Percentiles rank a stretch among this genome's conserved stretches.
phyloP scores from a whole-genome alignment of 1,284 basidiomycete genomes.

The Ustanciosporium gigantosporum region DNA sequence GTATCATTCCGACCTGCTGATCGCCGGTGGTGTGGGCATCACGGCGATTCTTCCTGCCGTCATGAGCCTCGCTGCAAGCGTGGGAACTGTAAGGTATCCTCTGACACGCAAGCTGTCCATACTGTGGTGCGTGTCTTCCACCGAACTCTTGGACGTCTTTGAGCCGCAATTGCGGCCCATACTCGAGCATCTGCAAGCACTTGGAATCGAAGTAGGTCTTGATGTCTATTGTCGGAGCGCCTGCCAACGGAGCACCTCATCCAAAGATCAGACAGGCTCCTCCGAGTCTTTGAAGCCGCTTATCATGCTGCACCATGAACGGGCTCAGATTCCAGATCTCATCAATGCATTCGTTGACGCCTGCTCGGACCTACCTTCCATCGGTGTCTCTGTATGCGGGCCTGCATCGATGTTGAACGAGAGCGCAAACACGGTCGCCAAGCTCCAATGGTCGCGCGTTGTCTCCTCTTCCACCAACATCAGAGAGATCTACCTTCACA shows the following conservation, averaged over 20 bases:
- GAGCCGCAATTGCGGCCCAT: conserved; percentile 6
- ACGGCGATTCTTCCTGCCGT: conserved; percentile 31
- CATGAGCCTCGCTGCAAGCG: conserved; percentile 20
- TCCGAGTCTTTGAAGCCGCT: neutral
- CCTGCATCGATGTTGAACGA: conserved; percentile 33
- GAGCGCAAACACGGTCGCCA: conserved; percentile 18
- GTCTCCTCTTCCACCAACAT: conserved; percentile 1
- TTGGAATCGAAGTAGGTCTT: conserved; percentile 12
- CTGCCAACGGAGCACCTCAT: neutral
- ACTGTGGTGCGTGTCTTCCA: conserved; percentile 16
- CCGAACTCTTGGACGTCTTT: conserved; percentile 13
- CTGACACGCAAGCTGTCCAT: conserved; percentile 8
- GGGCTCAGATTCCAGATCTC: conserved; percentile 5
- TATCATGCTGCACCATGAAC: conserved; percentile 5
- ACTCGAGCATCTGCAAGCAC: conserved; percentile 7
- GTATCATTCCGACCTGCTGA: conserved; percentile 27
- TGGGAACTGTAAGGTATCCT: neutral
- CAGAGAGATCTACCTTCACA: conserved; percentile 26
- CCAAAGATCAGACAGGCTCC: neutral
- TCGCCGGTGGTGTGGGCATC: conserved; percentile 45
- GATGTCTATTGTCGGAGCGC: conserved; percentile 21
- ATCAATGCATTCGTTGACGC: conserved; percentile 5
- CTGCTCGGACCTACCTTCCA: neutral
- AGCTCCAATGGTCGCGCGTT: conserved; percentile 27
- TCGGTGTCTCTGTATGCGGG: conserved; percentile 34